Percentiles rank a stretch among this genome's conserved stretches.
Conservation (phyloP, 2,329 filamentous ascomycete genomes). For the Phialocephala sp. region DNA sequence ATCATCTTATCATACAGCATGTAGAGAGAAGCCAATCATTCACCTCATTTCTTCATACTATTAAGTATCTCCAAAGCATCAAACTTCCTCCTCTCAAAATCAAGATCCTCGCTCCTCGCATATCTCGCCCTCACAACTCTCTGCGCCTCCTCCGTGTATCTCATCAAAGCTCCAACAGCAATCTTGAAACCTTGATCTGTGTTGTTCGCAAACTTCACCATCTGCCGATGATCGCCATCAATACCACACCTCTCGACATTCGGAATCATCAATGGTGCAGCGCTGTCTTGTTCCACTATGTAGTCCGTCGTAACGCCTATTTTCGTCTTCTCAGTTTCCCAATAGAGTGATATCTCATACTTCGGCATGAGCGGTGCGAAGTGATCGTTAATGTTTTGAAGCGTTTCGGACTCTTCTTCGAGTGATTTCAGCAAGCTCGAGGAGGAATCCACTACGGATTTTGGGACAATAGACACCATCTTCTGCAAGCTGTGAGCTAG, state of each 20-base stretch:
- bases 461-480: background rate
- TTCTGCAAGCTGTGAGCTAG: background rate
- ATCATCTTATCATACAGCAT: background rate
- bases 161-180: background rate
- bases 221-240: background rate
- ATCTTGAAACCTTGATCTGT: background rate
- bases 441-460: background rate
- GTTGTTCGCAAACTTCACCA: background rate
- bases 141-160: background rate
- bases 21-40: background rate
- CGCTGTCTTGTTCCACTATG: background rate
- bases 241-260: conserved; percentile 1
- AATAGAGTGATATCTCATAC: background rate
- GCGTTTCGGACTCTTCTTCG: conserved; percentile 3
- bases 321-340: background rate
- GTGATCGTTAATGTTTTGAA: background rate
- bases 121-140: background rate
- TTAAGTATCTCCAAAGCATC: background rate
- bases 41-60: background rate
- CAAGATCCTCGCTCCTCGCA: background rate
- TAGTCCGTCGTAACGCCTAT: background rate
- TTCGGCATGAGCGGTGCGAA: conserved; percentile 1
- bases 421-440: background rate
- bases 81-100: background rate
- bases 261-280: background rate